A percentile compares a stretch with the other conserved stretches of the same genome.
These are phyloP conservation scores for Westerdykella ornata DNA, from an alignment of 2,329 filamentous ascomycete species.

Conservation along the genomic window DNA sequence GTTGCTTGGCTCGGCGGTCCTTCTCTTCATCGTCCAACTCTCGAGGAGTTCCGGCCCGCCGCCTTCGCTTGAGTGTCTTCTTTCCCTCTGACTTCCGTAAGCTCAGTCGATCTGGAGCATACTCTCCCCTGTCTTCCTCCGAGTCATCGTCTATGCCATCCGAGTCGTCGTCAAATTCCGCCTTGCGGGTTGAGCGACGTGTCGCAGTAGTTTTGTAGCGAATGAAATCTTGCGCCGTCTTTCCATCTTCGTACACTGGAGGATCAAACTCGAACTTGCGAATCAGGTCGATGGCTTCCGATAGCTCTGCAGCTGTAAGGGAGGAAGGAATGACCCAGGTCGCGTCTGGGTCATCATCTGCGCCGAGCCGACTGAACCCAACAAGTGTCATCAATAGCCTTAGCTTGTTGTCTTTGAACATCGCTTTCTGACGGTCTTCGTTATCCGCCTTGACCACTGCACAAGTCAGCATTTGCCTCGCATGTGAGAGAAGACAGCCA, in stretches of 20 bases:
- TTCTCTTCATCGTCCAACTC: conserved; percentile 58
- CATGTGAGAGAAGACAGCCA: conserved; percentile 3
- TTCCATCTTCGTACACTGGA: conserved; percentile 67
- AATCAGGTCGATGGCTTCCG: conserved; percentile 64
- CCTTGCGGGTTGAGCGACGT: conserved; percentile 39
- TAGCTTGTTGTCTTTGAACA: conserved; percentile 85
- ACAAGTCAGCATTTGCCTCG: conserved; percentile 15
- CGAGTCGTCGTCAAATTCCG: conserved; percentile 63
- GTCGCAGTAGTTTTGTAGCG: conserved; percentile 57
- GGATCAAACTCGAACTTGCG: conserved; percentile 73
- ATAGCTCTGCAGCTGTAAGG: conserved; percentile 58
- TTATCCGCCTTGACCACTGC: conserved; percentile 50
- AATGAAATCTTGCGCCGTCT: conserved; percentile 70
- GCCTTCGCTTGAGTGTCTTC: conserved; percentile 52
- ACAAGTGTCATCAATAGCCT: conserved; percentile 74
- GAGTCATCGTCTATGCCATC: conserved; percentile 54
- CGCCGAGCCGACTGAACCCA: conserved; percentile 59
- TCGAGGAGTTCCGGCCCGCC: conserved; percentile 47
- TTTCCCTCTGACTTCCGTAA: conserved; percentile 44
- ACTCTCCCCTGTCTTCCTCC: conserved; percentile 53
- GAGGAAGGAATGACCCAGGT: conserved; percentile 69
- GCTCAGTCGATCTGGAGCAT: conserved; percentile 63
- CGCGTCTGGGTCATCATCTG: conserved; percentile 67
- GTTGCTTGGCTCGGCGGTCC: conserved; percentile 54
- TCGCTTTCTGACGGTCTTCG: conserved; percentile 60